Evolutionary conservation across 2,329 filamentous ascomycete species (phyloP).

Genomic region (Amesomyces nigricolor): DNA sequence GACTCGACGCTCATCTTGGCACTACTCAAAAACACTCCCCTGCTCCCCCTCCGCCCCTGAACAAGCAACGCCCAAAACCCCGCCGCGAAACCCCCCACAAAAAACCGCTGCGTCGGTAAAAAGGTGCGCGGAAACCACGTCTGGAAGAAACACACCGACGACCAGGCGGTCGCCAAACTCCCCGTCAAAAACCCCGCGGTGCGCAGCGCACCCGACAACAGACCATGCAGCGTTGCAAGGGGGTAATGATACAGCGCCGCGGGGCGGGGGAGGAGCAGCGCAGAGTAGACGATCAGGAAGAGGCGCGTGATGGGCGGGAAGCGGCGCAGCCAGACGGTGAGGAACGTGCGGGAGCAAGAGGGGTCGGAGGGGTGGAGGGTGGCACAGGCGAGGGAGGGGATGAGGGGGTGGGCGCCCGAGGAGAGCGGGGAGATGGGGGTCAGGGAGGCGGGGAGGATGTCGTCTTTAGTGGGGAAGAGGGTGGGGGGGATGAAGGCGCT

Average conservation of each 20-base stretch:
- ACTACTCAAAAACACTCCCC: constrained; percentile 71
- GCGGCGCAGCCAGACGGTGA: constrained; percentile 79
- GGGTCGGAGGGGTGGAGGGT: constrained; percentile 82
- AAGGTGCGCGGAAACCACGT: constrained; percentile 66
- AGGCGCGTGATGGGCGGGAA: constrained; percentile 75
- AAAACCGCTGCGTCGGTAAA: constrained; percentile 79
- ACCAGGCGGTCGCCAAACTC: constrained; percentile 83
- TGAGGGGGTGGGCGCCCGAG: constrained; percentile 78
- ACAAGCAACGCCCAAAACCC: constrained; percentile 82
- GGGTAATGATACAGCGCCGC: constrained; percentile 65
- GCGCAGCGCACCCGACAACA: constrained; percentile 65
- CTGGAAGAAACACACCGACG: constrained; percentile 84
- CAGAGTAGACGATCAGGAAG: constrained; percentile 68
- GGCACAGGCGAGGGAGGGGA: constrained; percentile 80
- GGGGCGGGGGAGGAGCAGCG: constrained; percentile 64
- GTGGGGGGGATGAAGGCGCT: constrained; percentile 79
- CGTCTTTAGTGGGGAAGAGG: constrained; percentile 67
- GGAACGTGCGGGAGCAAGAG: constrained; percentile 78
- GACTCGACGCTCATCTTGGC: constrained; percentile 74
- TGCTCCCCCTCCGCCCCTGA: constrained; percentile 46
- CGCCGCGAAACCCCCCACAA: constrained; percentile 78
- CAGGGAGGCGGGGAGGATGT: constrained; percentile 61
- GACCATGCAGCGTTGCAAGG: constrained; percentile 56
- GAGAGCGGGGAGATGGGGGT: constrained; percentile 68
- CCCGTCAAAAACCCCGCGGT: constrained; percentile 75